Evolutionary conservation across 257 asterid species (phyloP), one percentile per base, ranked within the genome.

Genomic region (Parsonsia alboflavescens): DNA sequence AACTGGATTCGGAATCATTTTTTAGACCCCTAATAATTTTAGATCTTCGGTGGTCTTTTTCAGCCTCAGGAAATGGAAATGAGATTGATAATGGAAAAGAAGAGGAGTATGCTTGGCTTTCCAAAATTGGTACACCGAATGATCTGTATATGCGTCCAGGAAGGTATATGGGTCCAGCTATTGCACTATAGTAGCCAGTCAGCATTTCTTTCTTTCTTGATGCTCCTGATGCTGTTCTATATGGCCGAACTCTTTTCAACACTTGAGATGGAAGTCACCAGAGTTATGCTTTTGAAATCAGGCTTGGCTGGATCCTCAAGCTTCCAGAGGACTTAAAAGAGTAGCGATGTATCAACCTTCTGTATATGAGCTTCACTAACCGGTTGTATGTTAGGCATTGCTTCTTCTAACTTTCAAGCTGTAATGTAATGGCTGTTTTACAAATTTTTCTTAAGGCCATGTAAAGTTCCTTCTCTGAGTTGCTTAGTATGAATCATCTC

Each of bases 91-190:
- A 56, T 13, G 90, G 67, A 74, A 77, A 84, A 48, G 88, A 88
- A 63, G 88, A 84, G 73, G 97, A 94, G 19, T 89, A 89, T 52
- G 97, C 98, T 10, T 94, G 99, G 97, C 91, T 94, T 76, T 89
- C 82, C 22, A 91, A 85, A 79, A 73, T 87, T 10, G 86, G 80
- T 70, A 86, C 96, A 30, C 97, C 99, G 1, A 97, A 90, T 64
- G 88, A 90, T 74, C 85, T 94, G 57, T 79, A 84, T 75, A 94
- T 94, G 97, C 88, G 88, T 24, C 28, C 85, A 0, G 96, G 89
- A 72, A 79, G 49, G 21, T 94, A 92, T 75, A 44, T 59, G 0
- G 99, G 98, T 64, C 97, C 97, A 46, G 22, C 78, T 70, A 76
- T 92, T 78, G 81, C 77, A 62, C 82, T 81, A 5, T 84, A 77